phyloP scores from a whole-genome alignment of 2,329 filamentous ascomycete genomes.

The Cordyceps javanica region DNA sequence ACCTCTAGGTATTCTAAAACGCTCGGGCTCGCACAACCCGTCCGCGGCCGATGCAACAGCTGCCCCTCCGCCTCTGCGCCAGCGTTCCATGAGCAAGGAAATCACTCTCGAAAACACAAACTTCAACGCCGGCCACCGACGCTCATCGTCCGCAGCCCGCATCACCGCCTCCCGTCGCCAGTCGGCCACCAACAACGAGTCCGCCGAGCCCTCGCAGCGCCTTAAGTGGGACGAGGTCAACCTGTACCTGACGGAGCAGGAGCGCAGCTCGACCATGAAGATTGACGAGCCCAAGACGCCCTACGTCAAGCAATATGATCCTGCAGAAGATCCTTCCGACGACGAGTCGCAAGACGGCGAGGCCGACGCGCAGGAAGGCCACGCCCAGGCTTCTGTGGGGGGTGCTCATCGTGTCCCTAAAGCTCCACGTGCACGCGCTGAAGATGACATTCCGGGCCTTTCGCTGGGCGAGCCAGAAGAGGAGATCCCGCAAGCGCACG shows the following conservation, averaged over 20 bases:
- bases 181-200: constrained; percentile 46
- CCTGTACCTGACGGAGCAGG: constrained; percentile 92
- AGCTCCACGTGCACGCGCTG: constrained; percentile 34
- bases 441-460: constrained; percentile 82
- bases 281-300: constrained; percentile 98
- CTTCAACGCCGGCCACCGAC: constrained; percentile 84
- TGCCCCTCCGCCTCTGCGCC: constrained; percentile 38
- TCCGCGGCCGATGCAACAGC: constrained; percentile 30
- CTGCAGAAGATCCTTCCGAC: constrained; percentile 78
- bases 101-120: constrained; percentile 91
- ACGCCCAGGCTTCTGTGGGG: constrained; percentile 19
- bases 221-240: constrained; percentile 99
- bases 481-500: constrained; percentile 43
- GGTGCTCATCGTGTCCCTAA: constrained; percentile 24
- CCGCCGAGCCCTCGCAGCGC: constrained; percentile 56
- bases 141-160: constrained; percentile 65
- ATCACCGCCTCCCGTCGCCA: constrained; percentile 63
- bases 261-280: constrained; percentile 95
- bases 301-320: constrained; percentile 88
- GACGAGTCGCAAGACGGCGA: constrained; percentile 51
- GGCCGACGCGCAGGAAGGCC: constrained; percentile 15
- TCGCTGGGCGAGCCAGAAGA: constrained; percentile 92
- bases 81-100: constrained; percentile 62
- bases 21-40: constrained; percentile 59
- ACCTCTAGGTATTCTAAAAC: constrained; percentile 83